These are phyloP conservation scores for Suillus alpinus DNA, from an alignment of 768 basidiomycete genomes.

Conservation along the genomic window DNA sequence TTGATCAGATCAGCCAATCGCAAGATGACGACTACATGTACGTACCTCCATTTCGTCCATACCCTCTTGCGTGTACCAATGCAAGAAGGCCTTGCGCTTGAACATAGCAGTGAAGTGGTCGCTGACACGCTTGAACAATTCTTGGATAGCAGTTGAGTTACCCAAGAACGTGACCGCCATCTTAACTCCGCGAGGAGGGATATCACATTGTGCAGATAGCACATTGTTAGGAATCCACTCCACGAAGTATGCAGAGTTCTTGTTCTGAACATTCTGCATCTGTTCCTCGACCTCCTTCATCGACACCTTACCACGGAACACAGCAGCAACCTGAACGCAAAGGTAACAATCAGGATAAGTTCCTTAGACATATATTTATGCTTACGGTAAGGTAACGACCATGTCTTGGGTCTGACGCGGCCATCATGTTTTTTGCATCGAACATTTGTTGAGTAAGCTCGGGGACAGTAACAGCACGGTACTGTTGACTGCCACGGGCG, in stretches of 20 bases:
- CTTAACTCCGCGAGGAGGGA: slow-evolving; percentile 91
- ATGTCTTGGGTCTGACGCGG: slow-evolving; percentile 93
- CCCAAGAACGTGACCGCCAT: slow-evolving; percentile 98
- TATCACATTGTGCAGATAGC: slow-evolving; percentile 96
- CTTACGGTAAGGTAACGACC: slow-evolving; percentile 94
- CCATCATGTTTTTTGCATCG: slow-evolving; percentile 99
- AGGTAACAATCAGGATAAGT: neutral
- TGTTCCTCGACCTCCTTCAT: slow-evolving; percentile 99
- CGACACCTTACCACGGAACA: slow-evolving; percentile 99
- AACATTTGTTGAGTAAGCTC: slow-evolving; percentile 99
- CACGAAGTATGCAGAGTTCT: slow-evolving; percentile 97
- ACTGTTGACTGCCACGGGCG: slow-evolving; percentile 90
- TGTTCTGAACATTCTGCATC: slow-evolving; percentile 96
- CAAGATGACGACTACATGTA: neutral
- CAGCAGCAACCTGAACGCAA: slow-evolving; percentile 69
- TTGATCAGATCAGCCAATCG: neutral
- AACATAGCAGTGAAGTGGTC: slow-evolving; percentile 99
- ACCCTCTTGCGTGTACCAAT: slow-evolving; percentile 99
- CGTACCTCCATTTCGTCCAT: slow-evolving; percentile 96
- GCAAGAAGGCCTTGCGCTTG: slow-evolving; percentile 97
- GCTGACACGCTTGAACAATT: slow-evolving; percentile 97
- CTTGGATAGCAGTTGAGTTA: slow-evolving; percentile 96
- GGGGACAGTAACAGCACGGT: slow-evolving; percentile 95
- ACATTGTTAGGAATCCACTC: slow-evolving; percentile 99
- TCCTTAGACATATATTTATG: slow-evolving; percentile 1